Evolutionary conservation across 2,329 filamentous ascomycete genomes (phyloP), one percentile per base, ranked within the genome.

Genomic region (Pseudogymnoascus pannorum): DNA sequence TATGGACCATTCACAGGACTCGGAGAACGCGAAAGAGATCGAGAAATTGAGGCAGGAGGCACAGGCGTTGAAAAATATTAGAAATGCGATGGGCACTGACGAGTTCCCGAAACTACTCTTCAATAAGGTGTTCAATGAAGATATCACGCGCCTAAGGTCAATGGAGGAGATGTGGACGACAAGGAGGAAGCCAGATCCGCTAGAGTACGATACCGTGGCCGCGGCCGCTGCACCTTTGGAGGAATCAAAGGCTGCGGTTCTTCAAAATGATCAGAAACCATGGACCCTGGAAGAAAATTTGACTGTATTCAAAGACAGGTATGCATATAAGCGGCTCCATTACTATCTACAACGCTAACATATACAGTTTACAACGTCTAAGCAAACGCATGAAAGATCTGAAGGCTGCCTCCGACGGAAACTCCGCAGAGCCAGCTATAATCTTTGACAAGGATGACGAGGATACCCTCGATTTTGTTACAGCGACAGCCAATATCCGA

Each of bases 111-210:
- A 86, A 65, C 83, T 89, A 70, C 84, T 99, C 0, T 97, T 97
- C 71, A 84, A 96, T 70, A 99, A 97, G 73, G 92, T 97, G 2
- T 99, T 94, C 75, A 84, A 86, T 64, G 80, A 88, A 58, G 94
- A 99, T 70, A 89, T 99, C 60, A 80, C 88, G 65, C 85, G 94
- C 14, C 74, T 99, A 61, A 82, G 87, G 40, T 89, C 87, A 12
- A 95, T 97, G 84, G 88, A 94, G 70, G 93, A 95, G 65, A 96
- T 97, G 91, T 99, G 94, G 94, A 95, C 92, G 75, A 86, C 84
- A 3, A 84, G 92, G 66, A 84, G 84, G 64, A 80, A 87, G 1
- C 94, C 93, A 0, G 81, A 88, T 68, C 77, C 90, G 6, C 79
- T 97, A 11, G 79, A 87, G 38, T 96, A 89, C 72, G 81, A 87